Conservation (phyloP, 1,139 yeast genomes). For the Entelexis paramagnoliae region DNA sequence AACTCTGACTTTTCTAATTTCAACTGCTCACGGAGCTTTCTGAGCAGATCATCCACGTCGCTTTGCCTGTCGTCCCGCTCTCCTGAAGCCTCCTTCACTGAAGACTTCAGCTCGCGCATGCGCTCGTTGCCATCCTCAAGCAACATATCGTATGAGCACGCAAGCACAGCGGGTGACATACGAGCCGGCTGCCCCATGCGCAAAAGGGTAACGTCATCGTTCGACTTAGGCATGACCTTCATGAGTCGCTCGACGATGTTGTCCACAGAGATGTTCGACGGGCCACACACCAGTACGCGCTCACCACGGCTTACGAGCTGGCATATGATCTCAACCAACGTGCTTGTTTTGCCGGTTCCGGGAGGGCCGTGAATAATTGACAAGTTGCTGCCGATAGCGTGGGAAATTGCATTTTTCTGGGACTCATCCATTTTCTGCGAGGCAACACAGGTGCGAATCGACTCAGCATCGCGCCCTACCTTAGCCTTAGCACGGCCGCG, state of each 20-base stretch:
- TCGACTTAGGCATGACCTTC: no score
- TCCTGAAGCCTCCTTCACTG: no score
- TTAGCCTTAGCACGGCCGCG: no score
- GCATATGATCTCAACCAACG: not conserved
- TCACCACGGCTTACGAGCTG: not conserved
- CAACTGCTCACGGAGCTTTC: no score
- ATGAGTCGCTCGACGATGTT: not conserved
- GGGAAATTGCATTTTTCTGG: not conserved
- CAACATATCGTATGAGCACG: no score
- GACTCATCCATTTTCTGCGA: no score
- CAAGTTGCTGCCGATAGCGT: not conserved
- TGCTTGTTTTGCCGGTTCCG: not conserved
- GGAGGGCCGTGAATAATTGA: not conserved
- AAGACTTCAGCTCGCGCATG: constrained; percentile 51
- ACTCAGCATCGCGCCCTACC: no score
- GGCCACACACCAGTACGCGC: not conserved
- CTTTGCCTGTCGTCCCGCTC: constrained; percentile 54
- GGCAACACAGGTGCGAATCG: no score
- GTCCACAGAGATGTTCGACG: not conserved
- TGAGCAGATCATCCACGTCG: constrained; percentile 36
- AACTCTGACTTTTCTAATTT: no score
- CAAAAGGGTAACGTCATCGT: not conserved
- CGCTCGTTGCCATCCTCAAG: no score
- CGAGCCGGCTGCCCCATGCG: not conserved
- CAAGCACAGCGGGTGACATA: no score